Conservation (phyloP, 192 early-diverging fungal species). For the Neocallimastix lanati region DNA sequence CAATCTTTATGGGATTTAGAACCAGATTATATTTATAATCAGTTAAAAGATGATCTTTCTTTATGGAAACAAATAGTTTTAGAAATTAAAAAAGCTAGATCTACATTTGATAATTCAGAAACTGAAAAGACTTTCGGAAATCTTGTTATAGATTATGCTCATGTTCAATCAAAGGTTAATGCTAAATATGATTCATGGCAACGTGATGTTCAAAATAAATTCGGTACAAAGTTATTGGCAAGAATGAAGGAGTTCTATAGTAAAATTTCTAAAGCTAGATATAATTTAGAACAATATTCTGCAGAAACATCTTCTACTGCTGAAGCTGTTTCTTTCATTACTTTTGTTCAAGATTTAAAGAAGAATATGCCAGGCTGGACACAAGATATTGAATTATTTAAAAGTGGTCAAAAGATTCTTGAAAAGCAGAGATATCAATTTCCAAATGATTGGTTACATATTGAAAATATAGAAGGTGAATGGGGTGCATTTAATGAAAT, state of each 20-base stretch:
- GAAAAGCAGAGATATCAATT: conserved; percentile 88
- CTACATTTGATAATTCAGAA: conserved; percentile 92
- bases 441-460: conserved; percentile 85
- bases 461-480: conserved; percentile 90
- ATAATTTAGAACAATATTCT: conserved; percentile 71
- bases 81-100: conserved; percentile 82
- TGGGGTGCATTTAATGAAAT: conserved; percentile 96
- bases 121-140: conserved; percentile 72
- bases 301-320: conserved; percentile 68
- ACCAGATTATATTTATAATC: conserved; percentile 55
- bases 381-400: conserved; percentile 70
- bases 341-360: conserved; percentile 87
- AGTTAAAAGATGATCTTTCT: conserved; percentile 70
- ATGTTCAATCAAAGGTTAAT: conserved; percentile 97
- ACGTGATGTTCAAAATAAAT: conserved; percentile 79
- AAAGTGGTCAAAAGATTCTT: conserved; percentile 75
- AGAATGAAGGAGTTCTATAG: conserved; percentile 69
- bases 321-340: conserved; percentile 84
- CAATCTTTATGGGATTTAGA: conserved; percentile 98
- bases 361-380: conserved; percentile 60
- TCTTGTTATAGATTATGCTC: conserved; percentile 80
- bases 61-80: conserved; percentile 86
- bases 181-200: conserved; percentile 97
- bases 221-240: conserved; percentile 57
- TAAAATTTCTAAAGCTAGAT: conserved; percentile 52